phyloP scores from a whole-genome alignment of 495 filamentous ascomycete species.

The Amorphotheca resinae region DNA sequence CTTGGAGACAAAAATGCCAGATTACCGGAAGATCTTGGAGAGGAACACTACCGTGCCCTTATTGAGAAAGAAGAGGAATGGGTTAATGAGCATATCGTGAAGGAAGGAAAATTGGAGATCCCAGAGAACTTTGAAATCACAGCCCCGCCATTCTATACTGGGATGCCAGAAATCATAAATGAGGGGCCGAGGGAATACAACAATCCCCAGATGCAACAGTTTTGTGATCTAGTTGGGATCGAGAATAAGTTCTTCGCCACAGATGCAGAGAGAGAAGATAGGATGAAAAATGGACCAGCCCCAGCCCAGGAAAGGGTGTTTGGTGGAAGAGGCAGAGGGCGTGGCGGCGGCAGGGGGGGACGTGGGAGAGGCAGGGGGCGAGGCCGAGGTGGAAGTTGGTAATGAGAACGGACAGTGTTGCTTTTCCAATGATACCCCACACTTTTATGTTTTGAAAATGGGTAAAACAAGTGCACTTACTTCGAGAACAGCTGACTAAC shows the following conservation, averaged over 20 bases:
- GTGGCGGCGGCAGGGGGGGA: conserved; percentile 20
- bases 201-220: conserved; percentile 66
- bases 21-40: conserved; percentile 43
- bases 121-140: conserved; percentile 67
- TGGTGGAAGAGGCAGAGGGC: conserved; percentile 20
- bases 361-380: conserved; percentile 22
- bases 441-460: neutral
- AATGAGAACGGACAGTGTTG: neutral
- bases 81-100: conserved; percentile 62
- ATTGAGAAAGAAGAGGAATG: conserved; percentile 57
- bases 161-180: conserved; percentile 21
- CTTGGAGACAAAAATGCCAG: conserved; percentile 42
- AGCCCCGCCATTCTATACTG: conserved; percentile 53
- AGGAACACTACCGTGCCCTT: conserved; percentile 44
- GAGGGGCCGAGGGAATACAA: conserved; percentile 60
- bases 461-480: neutral
- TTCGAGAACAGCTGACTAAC: too few species aligned
- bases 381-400: conserved; percentile 23
- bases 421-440: conserved; percentile 9
- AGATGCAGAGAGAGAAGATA: conserved; percentile 51
- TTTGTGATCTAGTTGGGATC: conserved; percentile 68
- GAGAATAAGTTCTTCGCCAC: conserved; percentile 60
- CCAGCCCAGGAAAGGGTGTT: conserved; percentile 23
- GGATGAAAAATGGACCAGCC: conserved; percentile 31
- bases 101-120: conserved; percentile 44